Evolutionary conservation across 2,329 filamentous ascomycete genomes (phyloP).

Genomic region (Amauroascus verrucosus): DNA sequence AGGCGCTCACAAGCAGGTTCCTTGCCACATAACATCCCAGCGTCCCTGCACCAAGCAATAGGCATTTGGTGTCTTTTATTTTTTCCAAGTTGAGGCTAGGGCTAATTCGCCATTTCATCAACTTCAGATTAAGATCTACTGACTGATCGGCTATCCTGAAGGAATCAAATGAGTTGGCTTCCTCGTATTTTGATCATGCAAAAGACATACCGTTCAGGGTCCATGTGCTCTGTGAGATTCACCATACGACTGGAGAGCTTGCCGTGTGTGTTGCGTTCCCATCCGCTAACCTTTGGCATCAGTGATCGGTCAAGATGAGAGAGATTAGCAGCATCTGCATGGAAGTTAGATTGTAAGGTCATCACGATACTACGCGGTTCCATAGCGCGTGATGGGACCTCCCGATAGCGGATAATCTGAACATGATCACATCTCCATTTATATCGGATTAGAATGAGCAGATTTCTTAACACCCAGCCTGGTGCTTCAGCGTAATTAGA

Average conservation of each 20-base stretch:
- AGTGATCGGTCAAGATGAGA: slow-evolving; percentile 16
- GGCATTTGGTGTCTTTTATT: slow-evolving; percentile 81
- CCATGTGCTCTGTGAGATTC: slow-evolving; percentile 86
- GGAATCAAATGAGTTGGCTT: not conserved
- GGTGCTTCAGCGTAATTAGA: slow-evolving; percentile 82
- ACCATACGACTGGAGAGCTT: slow-evolving; percentile 70
- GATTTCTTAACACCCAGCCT: slow-evolving; percentile 85
- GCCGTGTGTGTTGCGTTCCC: slow-evolving; percentile 73
- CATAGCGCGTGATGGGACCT: slow-evolving; percentile 65
- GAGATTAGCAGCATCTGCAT: slow-evolving; percentile 16
- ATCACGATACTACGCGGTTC: slow-evolving; percentile 74
- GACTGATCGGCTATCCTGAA: slow-evolving; percentile 71
- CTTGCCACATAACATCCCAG: slow-evolving; percentile 88
- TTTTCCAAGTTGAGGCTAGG: slow-evolving; percentile 76
- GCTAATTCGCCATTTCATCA: slow-evolving; percentile 98
- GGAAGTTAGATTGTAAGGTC: slow-evolving; percentile 41
- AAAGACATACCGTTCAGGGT: slow-evolving; percentile 53
- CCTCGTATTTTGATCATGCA: not conserved
- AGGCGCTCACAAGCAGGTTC: slow-evolving; percentile 55
- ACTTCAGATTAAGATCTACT: slow-evolving; percentile 89
- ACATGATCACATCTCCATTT: slow-evolving; percentile 66
- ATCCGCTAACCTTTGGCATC: slow-evolving; percentile 87
- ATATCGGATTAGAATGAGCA: slow-evolving; percentile 73
- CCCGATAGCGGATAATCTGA: slow-evolving; percentile 83
- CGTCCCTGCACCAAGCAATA: slow-evolving; percentile 84